Evolutionary conservation across 192 early-diverging fungal genomes (phyloP), one percentile per base, ranked within the genome.

Genomic region (Mortierella alpina): DNA sequence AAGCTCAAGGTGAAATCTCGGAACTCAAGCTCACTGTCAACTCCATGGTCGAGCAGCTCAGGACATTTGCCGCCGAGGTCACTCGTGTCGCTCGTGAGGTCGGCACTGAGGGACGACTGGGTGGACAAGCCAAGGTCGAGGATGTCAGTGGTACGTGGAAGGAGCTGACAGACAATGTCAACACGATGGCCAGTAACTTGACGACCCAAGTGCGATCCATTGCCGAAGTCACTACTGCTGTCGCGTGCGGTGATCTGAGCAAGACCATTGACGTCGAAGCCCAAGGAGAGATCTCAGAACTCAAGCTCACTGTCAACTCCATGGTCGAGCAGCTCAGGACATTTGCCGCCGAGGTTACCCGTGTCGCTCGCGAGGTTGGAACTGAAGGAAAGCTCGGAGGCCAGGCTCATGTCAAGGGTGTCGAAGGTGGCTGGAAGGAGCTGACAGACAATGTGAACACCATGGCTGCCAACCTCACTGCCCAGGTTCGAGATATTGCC

Each of bases 381-480:
- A 92, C 91, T 3, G 91, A 92, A 17, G 91, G 91, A 20, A 80
- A 84, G 55, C 84, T 92, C 1, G 91, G 91, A 41, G 91, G 90
- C 4, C 87, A 91, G 53, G 91, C 91, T 9, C 75, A 84, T 17
- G 89, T 91, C 6, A 73, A 84, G 17, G 82, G 82, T 62, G 89
- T 91, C 11, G 88, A 78, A 23, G 90, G 90, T 8, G 87, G 88
- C 5, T 91, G 90, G 90, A 90, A 89, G 73, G 84, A 87, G 23
- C 72, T 91, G 1, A 91, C 89, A 0, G 86, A 89, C 13, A 88
- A 88, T 68, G 90, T 91, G 53, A 91, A 91, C 74, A 80, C 72
- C 12, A 91, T 91, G 90, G 90, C 90, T n/a, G 72, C 74, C 59
- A 84, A 92, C 63, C 75, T 92, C 46, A 92, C 91, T 2, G 77